A percentile compares a stretch with the other conserved stretches of the same genome.
phyloP scores from a whole-genome alignment of 768 basidiomycete genomes.

The Leccinellum luteum region DNA sequence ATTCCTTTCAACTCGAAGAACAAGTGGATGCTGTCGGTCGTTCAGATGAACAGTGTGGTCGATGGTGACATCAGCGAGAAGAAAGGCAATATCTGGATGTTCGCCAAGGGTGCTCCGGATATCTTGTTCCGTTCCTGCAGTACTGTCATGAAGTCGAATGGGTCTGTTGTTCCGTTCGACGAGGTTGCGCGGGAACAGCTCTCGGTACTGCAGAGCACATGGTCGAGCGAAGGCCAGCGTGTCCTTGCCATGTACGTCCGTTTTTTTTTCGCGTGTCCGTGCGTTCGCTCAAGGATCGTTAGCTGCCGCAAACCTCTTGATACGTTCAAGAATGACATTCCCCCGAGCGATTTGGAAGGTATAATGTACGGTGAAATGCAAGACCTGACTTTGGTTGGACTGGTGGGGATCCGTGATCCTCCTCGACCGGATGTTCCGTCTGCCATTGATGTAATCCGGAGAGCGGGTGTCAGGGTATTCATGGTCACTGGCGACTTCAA shows the following conservation, averaged over 20 bases:
- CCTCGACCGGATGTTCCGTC: slow-evolving; percentile 48
- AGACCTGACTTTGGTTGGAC: slow-evolving; percentile 46
- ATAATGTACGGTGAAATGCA: slow-evolving; percentile 37
- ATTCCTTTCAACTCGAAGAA: slow-evolving; percentile 50
- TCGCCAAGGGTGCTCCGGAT: slow-evolving; percentile 62
- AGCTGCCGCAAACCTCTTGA: slow-evolving; percentile 33
- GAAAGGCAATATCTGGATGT: slow-evolving; percentile 30
- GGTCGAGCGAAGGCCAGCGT: slow-evolving; percentile 51
- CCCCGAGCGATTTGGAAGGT: slow-evolving; percentile 34
- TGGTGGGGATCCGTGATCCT: slow-evolving; percentile 56
- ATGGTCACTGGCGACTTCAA: slow-evolving; percentile 61
- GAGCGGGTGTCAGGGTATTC: slow-evolving; percentile 51
- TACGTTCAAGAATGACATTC: slow-evolving; percentile 25
- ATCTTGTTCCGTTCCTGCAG: slow-evolving; percentile 44
- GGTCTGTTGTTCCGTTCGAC: slow-evolving; percentile 33
- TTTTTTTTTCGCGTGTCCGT: neutral
- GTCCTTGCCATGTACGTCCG: slow-evolving; percentile 45
- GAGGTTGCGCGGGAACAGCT: slow-evolving; percentile 19
- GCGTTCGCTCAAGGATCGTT: neutral
- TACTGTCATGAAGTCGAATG: slow-evolving; percentile 31
- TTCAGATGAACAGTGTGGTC: slow-evolving; percentile 21
- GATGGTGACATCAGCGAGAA: slow-evolving; percentile 9
- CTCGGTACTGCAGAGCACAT: slow-evolving; percentile 34
- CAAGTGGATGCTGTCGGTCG: slow-evolving; percentile 57
- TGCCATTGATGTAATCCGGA: slow-evolving; percentile 45